Evolutionary conservation across 169 alveolate species (phyloP).

Genomic region (Toxoplasma gondii): DNA sequence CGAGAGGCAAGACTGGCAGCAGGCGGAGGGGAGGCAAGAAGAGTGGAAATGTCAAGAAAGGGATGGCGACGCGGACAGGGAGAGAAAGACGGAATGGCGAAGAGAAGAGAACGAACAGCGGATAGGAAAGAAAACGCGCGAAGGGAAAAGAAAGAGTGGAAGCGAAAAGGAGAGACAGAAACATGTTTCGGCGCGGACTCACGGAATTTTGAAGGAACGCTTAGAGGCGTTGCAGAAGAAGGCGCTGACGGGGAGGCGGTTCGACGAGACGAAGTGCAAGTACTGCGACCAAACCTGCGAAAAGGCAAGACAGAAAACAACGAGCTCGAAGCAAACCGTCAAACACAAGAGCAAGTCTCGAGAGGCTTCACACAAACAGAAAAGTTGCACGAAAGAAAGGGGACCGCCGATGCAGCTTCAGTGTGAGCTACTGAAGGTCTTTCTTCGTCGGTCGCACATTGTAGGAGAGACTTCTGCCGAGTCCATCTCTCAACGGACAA

Average conservation of each 20-base stretch:
- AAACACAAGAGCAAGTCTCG: neutral
- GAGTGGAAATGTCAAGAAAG: too few relatives aligned
- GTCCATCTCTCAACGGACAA: too few relatives aligned
- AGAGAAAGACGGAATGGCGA: neutral
- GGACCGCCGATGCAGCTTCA: too few relatives aligned
- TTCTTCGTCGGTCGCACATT: too few relatives aligned
- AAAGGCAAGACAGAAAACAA: neutral
- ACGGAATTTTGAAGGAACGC: conserved; percentile 55
- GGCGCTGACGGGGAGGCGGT: conserved; percentile 51
- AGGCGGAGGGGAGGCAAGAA: too few relatives aligned
- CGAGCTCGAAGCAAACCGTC: neutral
- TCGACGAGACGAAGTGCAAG: conserved; percentile 43
- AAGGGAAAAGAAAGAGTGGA: neutral
- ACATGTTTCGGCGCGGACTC: neutral
- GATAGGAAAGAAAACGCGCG: neutral
- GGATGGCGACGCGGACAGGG: neutral
- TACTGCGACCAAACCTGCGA: conserved; percentile 54
- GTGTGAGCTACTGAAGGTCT: too few relatives aligned
- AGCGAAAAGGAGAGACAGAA: neutral
- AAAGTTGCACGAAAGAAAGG: too few relatives aligned
- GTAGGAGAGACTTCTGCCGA: too few relatives aligned
- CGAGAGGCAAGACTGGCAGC: too few relatives aligned
- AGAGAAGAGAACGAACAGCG: neutral
- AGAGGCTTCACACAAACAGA: too few relatives aligned
- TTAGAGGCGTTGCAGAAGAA: conserved; percentile 52